A percentile compares a stretch with the other conserved stretches of the same genome.
Conservation (phyloP, 2,329 filamentous ascomycete genomes). For the Aureobasidium vineae region DNA sequence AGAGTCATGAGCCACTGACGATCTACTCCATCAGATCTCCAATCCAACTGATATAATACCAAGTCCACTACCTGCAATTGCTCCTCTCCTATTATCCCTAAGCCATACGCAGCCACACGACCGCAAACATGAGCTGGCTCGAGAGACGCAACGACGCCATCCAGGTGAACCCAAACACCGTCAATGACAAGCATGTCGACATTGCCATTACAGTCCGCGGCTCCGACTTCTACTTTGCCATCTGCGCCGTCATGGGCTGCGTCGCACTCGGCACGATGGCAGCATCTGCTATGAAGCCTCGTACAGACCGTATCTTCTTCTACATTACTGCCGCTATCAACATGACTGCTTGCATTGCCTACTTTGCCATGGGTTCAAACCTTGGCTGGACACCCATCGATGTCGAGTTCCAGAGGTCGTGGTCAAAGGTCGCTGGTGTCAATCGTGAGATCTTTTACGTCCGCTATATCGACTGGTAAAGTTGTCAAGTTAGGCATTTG, state of each 20-base stretch:
- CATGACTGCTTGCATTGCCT: conserved; percentile 56
- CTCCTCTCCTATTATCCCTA: background rate
- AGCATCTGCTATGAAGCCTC: conserved; percentile 50
- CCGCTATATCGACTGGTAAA: conserved; percentile 60
- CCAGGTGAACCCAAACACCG: conserved; percentile 37
- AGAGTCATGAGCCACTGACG: background rate
- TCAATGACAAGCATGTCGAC: conserved; percentile 49
- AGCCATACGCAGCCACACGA: background rate
- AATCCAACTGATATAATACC: background rate
- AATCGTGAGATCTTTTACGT: conserved; percentile 62
- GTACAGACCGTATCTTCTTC: conserved; percentile 56
- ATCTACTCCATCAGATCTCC: background rate
- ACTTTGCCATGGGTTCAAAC: conserved; percentile 62
- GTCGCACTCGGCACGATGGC: conserved; percentile 52
- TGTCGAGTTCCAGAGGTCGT: conserved; percentile 54
- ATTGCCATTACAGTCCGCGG: conserved; percentile 60
- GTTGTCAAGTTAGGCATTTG: background rate
- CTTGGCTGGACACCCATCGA: conserved; percentile 59
- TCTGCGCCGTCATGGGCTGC: conserved; percentile 56
- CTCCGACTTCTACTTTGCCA: conserved; percentile 61
- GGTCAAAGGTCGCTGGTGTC: conserved; percentile 46
- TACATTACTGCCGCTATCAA: conserved; percentile 57
- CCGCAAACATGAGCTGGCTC: background rate
- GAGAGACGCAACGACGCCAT: conserved; percentile 21
- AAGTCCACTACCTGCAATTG: background rate